Base-by-base conservation (phyloP, 2,329 filamentous ascomycete genomes). In the Tolypocladium tundrense region DNA sequence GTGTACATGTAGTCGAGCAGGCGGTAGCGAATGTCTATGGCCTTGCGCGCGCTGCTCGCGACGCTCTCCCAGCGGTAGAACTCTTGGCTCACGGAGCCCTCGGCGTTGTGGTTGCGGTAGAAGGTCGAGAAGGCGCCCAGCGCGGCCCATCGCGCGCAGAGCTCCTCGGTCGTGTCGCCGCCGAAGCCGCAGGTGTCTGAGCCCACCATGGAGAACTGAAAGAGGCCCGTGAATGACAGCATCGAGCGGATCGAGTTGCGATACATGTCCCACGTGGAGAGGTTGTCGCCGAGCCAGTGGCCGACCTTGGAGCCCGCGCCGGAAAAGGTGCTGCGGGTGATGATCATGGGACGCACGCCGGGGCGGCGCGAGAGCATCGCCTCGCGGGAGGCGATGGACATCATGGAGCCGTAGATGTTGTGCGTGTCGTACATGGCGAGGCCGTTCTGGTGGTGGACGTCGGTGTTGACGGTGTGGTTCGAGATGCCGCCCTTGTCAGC, bases 1-100 rank as follows among this genome's bases (percentile, higher is more conserved):
- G 88, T 91, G 76, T 93, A 92, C 60, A 90, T 78, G 73, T 92
- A 92, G 66, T 91, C 88, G n/a, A 93, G 77, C n/a, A 92, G 76
- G 39, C 82, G 79, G 73, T 92, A 92, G n/a, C 89, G 81, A 53
- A 85, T 84, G 37, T 80, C 80, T 64, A 92, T 90, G 21, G 85
- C 87, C 59, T 83, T 86, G 57, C 79, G 80, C 0, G 87, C 87
- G 0, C 87, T 85, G 10, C 79, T 73, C 0, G 87, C 77, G 6
- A 89, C 87, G 1, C 75, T 71, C 0, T 77, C 73, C 85, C 87
- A 91, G 52, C 76, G 80, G 70, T 91, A 93, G 43, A 87, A 88
- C 67, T 89, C 86, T 62, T 89, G 86, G 3, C 70, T 53, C 8
- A 61, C 52, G n/a, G 70, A 68, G 16, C 76, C 68, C 35, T 72